Evolutionary conservation across 2,329 filamentous ascomycete genomes (phyloP).

Genomic region (Phaeoacremonium minimum): DNA sequence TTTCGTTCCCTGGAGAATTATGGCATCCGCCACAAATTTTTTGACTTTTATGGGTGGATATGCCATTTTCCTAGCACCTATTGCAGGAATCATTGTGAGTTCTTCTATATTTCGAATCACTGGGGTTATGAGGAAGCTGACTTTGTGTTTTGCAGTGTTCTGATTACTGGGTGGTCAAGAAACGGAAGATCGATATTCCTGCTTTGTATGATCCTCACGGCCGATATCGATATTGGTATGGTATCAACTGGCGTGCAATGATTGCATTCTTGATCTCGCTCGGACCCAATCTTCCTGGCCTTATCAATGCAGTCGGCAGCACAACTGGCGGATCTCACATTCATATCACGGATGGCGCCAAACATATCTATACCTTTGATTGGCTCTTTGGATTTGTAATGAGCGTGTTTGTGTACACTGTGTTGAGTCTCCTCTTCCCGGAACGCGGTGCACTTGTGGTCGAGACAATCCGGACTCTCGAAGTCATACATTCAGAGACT

Average conservation of each 20-base stretch:
- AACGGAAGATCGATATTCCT: conserved; percentile 4
- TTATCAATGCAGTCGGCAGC: no score
- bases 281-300: not conserved
- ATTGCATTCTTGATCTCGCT: conserved; percentile 3
- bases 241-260: conserved; percentile 8
- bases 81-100: conserved; percentile 6
- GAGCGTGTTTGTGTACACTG: conserved; percentile 5
- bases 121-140: no score
- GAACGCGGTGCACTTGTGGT: conserved; percentile 38
- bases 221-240: conserved; percentile 4
- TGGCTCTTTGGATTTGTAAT: conserved; percentile 13
- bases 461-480: conserved; percentile 30
- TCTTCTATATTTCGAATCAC: no score
- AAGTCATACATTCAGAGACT: conserved; percentile 17
- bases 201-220: conserved; percentile 6
- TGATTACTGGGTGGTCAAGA: conserved; percentile 9
- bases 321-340: conserved; percentile 4
- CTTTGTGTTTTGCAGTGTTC: no score
- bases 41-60: not conserved
- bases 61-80: conserved; percentile 6
- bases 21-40: not conserved
- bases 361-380: conserved; percentile 16
- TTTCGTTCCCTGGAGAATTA: not conserved
- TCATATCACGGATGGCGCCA: conserved; percentile 8
- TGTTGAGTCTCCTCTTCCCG: conserved; percentile 7